Evolutionary conservation across 2,329 filamentous ascomycete genomes (phyloP), one percentile per base, ranked within the genome.

Genomic region (Scorias spongiosa): DNA sequence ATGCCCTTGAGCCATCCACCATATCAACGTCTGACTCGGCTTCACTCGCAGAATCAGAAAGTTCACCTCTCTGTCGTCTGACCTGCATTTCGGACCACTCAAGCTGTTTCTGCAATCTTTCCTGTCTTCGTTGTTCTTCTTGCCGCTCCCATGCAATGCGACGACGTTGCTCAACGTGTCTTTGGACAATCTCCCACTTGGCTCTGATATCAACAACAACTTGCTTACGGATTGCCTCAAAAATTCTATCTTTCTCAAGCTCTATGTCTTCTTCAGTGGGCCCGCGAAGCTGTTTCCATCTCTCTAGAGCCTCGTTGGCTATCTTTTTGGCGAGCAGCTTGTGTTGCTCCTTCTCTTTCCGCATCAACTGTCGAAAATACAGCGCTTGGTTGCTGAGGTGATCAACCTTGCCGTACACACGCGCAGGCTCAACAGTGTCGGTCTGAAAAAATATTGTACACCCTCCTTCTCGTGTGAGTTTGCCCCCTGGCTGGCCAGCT

Each of bases 361-460:
- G 64, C 66, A 96, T 76, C 30, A 96, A 70, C 54, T 79, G 83
- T 40, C 84, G 78, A 53, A 96, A 89, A 53, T 88, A 81, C 10
- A 81, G 58, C 46, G 83, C 80, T 48, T 93, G 88, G 40, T 80
- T 80, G 39, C 83, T 70, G 43, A 96, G 71, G 58, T 96, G 84
- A 56, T 96, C 88, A 57, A 78, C 75, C 52, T 93, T 87, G n/a
- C 82, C 79, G 69, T 85, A 96, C 55, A 91, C 85, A 42, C 75
- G 72, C 0, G 78, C 75, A 0, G 84, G 84, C 54, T 93, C 83
- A 45, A 84, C 79, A n/a, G 59, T 40, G 32, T 51, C 55, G 84
- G 83, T 14, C 15, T 36, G 32, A 15, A 79, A 71, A 53, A 84
- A 91, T 18, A 81, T 66, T 2, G 79, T 80, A 57, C 84, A 89